Evolutionary conservation across 257 asterid genomes (phyloP).

Genomic region (Ehretia macrophylla): DNA sequence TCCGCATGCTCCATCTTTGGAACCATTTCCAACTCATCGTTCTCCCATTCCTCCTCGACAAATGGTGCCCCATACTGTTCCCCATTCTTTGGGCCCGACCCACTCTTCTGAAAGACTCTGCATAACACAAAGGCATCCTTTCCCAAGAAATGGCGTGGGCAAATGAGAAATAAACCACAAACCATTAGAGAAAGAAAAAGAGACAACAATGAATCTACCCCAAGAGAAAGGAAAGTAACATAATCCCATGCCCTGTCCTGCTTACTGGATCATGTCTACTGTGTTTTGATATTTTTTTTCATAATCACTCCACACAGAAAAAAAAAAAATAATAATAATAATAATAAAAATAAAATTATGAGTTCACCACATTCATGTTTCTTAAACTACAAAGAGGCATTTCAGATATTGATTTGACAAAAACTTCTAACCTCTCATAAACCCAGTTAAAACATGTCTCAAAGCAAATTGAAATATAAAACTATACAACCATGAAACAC

Average conservation of each 20-base stretch:
- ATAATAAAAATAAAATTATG: too few relatives aligned
- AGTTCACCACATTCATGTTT: too few relatives aligned
- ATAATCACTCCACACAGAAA: too few relatives aligned
- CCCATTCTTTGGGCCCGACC: slow-evolving; percentile 94
- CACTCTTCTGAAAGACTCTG: slow-evolving; percentile 96
- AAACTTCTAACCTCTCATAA: too few relatives aligned
- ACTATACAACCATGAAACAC: slow-evolving; percentile 4
- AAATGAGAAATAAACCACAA: background rate
- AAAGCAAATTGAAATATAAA: slow-evolving; percentile 6
- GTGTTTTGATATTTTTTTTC: too few relatives aligned
- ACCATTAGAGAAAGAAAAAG: slow-evolving; percentile 12
- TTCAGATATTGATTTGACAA: too few relatives aligned
- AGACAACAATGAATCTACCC: background rate
- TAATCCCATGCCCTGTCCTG: too few relatives aligned
- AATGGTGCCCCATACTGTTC: slow-evolving; percentile 96
- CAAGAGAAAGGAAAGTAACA: too few relatives aligned
- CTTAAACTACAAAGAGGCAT: too few relatives aligned
- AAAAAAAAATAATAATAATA: too few relatives aligned
- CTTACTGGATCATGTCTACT: too few relatives aligned
- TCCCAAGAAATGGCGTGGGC: slow-evolving; percentile 15
- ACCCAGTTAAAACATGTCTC: background rate
- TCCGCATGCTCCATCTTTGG: slow-evolving; percentile 52
- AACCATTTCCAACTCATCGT: slow-evolving; percentile 62
- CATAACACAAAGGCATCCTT: slow-evolving; percentile 82
- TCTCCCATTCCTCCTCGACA: slow-evolving; percentile 89